phyloP scores from a whole-genome alignment of 2,329 filamentous ascomycete species.

The Neoascochyta sp. region DNA sequence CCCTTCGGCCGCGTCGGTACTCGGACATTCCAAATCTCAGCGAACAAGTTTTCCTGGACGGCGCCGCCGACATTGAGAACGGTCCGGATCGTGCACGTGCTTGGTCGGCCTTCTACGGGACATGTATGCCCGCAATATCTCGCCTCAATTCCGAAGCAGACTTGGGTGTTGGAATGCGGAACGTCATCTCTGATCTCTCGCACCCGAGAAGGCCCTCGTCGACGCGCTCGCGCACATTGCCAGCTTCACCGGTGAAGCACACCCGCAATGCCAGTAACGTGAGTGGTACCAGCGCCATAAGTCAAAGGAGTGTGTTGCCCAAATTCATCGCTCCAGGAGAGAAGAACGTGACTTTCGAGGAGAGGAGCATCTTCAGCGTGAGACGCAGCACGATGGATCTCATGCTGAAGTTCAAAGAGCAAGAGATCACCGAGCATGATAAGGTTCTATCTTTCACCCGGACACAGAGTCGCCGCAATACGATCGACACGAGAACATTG shows the following conservation, averaged over 20 bases:
- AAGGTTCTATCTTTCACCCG: slow-evolving; percentile 23
- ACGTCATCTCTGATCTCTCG: no score
- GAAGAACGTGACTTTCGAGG: slow-evolving; percentile 14
- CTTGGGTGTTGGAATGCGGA: slow-evolving; percentile 13
- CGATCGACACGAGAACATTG: no score
- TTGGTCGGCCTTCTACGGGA: slow-evolving; percentile 37
- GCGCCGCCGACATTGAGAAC: slow-evolving; percentile 7
- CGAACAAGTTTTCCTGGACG: slow-evolving; percentile 9
- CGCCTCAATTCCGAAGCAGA: slow-evolving; percentile 19
- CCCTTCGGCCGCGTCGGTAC: slow-evolving; percentile 21
- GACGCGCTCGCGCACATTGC: slow-evolving; percentile 13
- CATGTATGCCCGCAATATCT: slow-evolving; percentile 28
- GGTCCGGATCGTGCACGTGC: slow-evolving; percentile 24
- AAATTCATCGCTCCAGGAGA: slow-evolving; percentile 13
- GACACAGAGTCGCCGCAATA: slow-evolving; percentile 7
- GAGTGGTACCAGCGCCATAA: slow-evolving; percentile 18
- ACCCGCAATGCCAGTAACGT: slow-evolving; percentile 20
- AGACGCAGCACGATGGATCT: slow-evolving; percentile 43
- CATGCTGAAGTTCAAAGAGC: slow-evolving; percentile 35
- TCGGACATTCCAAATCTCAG: slow-evolving; percentile 21
- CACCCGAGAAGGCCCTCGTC: slow-evolving; percentile 16
- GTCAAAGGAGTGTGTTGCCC: slow-evolving; percentile 12
- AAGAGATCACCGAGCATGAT: slow-evolving; percentile 35
- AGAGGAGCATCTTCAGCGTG: slow-evolving; percentile 32
- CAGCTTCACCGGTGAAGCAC: slow-evolving; percentile 11